Conservation (phyloP, 2,329 filamentous ascomycete species). For the Alternaria conjuncta region DNA sequence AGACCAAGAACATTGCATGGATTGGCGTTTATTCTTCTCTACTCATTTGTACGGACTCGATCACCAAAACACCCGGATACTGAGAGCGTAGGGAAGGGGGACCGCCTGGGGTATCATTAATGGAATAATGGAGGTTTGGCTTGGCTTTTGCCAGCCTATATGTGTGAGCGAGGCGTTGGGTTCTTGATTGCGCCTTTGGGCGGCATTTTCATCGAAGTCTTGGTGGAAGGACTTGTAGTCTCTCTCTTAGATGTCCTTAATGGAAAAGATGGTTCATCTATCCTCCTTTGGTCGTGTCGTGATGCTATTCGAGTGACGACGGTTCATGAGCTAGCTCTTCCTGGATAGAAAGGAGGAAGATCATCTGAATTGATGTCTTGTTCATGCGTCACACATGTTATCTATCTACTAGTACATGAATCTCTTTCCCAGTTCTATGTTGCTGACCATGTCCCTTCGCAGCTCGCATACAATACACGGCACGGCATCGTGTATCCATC, state of each 20-base stretch:
- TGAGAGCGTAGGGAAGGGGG: not conserved
- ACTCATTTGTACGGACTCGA: not conserved
- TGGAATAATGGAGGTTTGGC: not conserved
- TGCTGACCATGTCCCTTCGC: not conserved
- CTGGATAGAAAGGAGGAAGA: not conserved
- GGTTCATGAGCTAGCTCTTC: not conserved
- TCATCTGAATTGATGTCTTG: too few species aligned
- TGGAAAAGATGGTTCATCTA: not conserved
- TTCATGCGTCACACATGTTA: too few species aligned
- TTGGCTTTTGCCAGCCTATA: not conserved
- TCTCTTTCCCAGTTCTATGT: not conserved
- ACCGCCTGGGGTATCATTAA: not conserved
- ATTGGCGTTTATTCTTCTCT: conserved; percentile 7
- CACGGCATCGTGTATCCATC: not conserved
- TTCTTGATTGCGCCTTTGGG: not conserved
- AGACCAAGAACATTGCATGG: not conserved
- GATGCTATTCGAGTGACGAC: not conserved
- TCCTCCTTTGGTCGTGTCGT: not conserved
- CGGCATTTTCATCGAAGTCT: not conserved
- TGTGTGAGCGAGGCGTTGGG: not conserved
- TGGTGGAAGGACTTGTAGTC: not conserved
- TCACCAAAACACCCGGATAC: not conserved
- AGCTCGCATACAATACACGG: not conserved
- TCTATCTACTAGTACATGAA: too few species aligned
- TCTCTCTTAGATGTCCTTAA: not conserved